Percentiles rank a stretch among this genome's conserved stretches.
These are phyloP conservation scores for Xylariales sp. DNA, from an alignment of 2,329 filamentous ascomycete genomes.

Conservation along the genomic window DNA sequence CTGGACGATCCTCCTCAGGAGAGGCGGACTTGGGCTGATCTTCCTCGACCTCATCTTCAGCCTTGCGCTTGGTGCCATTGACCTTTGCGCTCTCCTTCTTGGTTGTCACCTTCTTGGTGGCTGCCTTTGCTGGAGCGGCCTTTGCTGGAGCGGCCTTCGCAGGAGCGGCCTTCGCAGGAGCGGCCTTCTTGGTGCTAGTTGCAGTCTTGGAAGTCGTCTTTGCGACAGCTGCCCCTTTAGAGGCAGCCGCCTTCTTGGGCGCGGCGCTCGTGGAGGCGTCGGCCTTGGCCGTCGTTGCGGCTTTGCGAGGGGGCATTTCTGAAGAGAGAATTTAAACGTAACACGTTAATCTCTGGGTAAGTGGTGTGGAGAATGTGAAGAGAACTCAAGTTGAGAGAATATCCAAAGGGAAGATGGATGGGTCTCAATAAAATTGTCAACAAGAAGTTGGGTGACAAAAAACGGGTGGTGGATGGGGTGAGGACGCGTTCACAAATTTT, in stretches of 20 bases:
- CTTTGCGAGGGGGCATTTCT: not conserved
- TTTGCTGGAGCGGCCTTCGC: constrained; percentile 5
- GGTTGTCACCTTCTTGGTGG: constrained; percentile 11
- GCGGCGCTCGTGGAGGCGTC: constrained; percentile 7
- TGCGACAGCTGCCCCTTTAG: constrained; percentile 7
- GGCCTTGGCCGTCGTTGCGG: constrained; percentile 12
- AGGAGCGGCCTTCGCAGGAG: constrained; percentile 4
- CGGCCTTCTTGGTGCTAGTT: constrained; percentile 3
- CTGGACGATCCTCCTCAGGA: constrained; percentile 3
- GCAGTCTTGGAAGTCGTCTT: constrained; percentile 5
- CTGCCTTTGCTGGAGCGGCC: constrained; percentile 10
- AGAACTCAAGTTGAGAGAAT: too few relatives aligned
- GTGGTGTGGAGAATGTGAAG: too few relatives aligned
- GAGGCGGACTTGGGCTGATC: constrained; percentile 6
- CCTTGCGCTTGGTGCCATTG: constrained; percentile 12
- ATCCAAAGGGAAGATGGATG: too few relatives aligned
- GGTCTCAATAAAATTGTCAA: too few relatives aligned
- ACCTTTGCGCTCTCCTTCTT: constrained; percentile 11
- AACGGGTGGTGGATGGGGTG: too few relatives aligned
- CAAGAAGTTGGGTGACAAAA: too few relatives aligned
- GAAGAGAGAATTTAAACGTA: too few relatives aligned
- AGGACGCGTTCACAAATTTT: too few relatives aligned
- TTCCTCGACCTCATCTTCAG: constrained; percentile 11
- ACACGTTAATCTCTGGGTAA: too few relatives aligned
- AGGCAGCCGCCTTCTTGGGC: too few relatives aligned